Percentiles rank a stretch among this genome's conserved stretches.
These are phyloP conservation scores for Aaosphaeria pasadenensis DNA, from an alignment of 2,329 filamentous ascomycete species.

Conservation along the genomic window DNA sequence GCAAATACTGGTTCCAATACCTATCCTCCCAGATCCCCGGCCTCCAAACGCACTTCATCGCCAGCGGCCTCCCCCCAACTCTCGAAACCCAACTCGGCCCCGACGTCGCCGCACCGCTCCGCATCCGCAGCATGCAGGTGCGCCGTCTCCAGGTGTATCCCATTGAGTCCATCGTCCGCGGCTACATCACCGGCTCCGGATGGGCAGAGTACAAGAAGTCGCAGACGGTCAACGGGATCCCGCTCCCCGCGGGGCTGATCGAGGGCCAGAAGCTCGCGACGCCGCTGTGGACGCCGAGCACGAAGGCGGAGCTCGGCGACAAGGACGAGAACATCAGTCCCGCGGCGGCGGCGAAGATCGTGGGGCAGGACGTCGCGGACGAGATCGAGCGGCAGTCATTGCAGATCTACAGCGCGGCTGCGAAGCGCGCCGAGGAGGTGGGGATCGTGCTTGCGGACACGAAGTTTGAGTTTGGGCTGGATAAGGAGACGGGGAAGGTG, in stretches of 20 bases:
- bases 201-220: slow-evolving; percentile 73
- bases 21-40: slow-evolving; percentile 55
- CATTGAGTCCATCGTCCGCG: slow-evolving; percentile 81
- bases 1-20: slow-evolving; percentile 64
- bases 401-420: slow-evolving; percentile 61
- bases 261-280: slow-evolving; percentile 68
- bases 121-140: slow-evolving; percentile 72
- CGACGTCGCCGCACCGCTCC: slow-evolving; percentile 46
- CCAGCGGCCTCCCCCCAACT: slow-evolving; percentile 53
- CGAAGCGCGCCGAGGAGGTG: slow-evolving; percentile 60
- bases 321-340: slow-evolving; percentile 86
- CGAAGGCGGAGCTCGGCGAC: slow-evolving; percentile 75
- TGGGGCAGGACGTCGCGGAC: slow-evolving; percentile 62
- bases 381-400: slow-evolving; percentile 65
- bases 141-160: slow-evolving; percentile 71
- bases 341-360: slow-evolving; percentile 56
- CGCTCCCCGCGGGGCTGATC: slow-evolving; percentile 63
- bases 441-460: slow-evolving; percentile 78
- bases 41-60: slow-evolving; percentile 63
- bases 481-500: slow-evolving; percentile 58
- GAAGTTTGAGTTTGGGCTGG: slow-evolving; percentile 74
- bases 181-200: slow-evolving; percentile 83
- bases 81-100: slow-evolving; percentile 34
- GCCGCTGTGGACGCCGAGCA: slow-evolving; percentile 76
- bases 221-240: slow-evolving; percentile 78